Base-by-base conservation (phyloP, 257 asterid genomes). In the Striga asiatica region DNA sequence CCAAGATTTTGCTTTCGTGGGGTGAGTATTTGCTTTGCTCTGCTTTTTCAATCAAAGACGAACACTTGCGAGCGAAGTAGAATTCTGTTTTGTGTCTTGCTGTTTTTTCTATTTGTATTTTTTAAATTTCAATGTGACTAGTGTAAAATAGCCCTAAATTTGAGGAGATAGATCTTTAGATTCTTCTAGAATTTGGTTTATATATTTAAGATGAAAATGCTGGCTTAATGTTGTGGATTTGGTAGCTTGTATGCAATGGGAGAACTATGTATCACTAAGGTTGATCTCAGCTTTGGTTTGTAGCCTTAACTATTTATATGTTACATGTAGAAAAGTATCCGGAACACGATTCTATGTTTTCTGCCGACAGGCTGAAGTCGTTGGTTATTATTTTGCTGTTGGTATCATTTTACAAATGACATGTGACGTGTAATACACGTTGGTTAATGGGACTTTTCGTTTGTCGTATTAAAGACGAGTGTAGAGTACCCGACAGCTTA, bases 141-240 rank as follows among this genome's bases (percentile, higher is more conserved):
- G n/a, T n/a, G n/a, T n/a, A n/a, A n/a, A n/a, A n/a, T n/a, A n/a
- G n/a, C n/a, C n/a, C n/a, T n/a, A n/a, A n/a, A n/a, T n/a, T n/a
- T n/a, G n/a, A n/a, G 11, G 45, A 28, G 50, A 50, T 23, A 58
- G 45, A 43, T 24, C 54, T 38, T 50, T 62, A 32, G 52, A 28
- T 28, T 28, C 22, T 54, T 48, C 60, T 18, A 5, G 47, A 56
- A 32, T 38, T 50, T 27, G 64, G 32, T 23, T 56, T 72, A 19
- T 35, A 20, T 43, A 0, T 16, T 48, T 45, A 9, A 54, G 54
- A 35, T 59, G 27, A 46, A 28, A 50, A 13, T 56, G 35, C 5
- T 29, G 35, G 35, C 9, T 29, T 29, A n/a, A n/a, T n/a, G n/a
- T n/a, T 64, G 10, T 48, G 42, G 10, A 28, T 23, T 53, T 31